phyloP scores from a whole-genome alignment of 176 grass and related monocot genomes.

The Aegilops tauschii region DNA sequence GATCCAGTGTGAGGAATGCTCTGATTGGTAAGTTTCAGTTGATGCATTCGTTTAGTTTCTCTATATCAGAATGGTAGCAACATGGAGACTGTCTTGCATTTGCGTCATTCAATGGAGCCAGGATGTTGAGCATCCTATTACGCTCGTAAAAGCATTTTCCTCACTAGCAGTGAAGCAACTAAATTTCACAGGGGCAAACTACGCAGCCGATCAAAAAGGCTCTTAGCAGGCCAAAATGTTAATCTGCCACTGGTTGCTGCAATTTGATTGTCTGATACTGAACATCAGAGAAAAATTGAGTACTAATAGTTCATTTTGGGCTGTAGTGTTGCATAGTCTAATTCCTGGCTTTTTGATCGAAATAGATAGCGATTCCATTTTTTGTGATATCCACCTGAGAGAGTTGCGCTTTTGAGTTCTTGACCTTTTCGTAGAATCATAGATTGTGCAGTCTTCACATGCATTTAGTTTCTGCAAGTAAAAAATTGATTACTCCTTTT shows the following conservation, averaged over 20 bases:
- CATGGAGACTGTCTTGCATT: background rate
- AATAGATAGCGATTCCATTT: background rate
- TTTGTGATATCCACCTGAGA: background rate
- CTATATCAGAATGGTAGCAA: background rate
- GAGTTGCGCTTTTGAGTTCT: background rate
- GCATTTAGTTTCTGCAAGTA: background rate
- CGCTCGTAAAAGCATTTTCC: background rate
- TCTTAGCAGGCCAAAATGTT: background rate
- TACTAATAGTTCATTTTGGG: background rate
- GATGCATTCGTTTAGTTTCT: background rate
- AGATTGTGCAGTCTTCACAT: background rate
- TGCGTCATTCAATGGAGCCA: background rate
- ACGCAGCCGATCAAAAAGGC: background rate
- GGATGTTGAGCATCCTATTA: background rate
- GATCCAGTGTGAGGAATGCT: slow-evolving; percentile 91
- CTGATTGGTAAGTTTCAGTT: slow-evolving; percentile 70
- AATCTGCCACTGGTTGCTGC: background rate
- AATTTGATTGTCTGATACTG: background rate
- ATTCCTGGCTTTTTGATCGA: background rate
- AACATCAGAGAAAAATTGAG: background rate
- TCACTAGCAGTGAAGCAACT: background rate
- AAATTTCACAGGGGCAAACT: background rate
- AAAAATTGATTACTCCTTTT: background rate
- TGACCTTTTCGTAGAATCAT: background rate
- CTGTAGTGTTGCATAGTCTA: background rate